Percentiles rank a stretch among this genome's conserved stretches.
Conservation (phyloP, 139 green algal species). For the Closterium sp. region DNA sequence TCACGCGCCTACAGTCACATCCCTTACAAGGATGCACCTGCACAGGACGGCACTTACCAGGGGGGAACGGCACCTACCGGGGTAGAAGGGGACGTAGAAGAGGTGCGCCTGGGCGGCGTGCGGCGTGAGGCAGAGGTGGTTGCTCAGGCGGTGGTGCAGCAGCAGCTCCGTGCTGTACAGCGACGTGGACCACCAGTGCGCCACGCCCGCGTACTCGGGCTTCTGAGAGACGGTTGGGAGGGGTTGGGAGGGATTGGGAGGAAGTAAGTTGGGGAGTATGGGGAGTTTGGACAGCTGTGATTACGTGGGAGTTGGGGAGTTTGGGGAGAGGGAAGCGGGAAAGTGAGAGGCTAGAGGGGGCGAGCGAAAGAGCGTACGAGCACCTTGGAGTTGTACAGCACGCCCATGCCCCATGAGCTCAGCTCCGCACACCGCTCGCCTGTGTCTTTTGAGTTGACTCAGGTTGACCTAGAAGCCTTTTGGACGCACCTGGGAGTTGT, state of each 20-base stretch:
- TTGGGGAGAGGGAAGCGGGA: no score
- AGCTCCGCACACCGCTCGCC: no score
- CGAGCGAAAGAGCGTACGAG: background rate
- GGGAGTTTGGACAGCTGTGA: no score
- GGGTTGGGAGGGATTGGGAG: background rate
- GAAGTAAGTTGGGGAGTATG: background rate
- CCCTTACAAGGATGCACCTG: no score
- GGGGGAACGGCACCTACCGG: no score
- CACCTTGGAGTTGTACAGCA: no score
- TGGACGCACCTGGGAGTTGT: background rate
- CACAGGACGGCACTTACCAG: no score
- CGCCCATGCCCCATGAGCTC: no score
- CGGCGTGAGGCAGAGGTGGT: background rate
- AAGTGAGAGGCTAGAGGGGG: background rate
- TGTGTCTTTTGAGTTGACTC: no score
- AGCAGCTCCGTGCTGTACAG: background rate
- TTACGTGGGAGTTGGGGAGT: background rate
- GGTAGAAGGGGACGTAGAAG: slow-evolving; percentile 11
- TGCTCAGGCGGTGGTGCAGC: slow-evolving; percentile 4
- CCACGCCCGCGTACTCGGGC: background rate
- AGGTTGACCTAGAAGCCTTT: no score
- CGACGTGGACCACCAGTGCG: background rate
- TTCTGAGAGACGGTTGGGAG: background rate
- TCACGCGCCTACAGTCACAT: no score
- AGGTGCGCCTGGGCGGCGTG: background rate